Conservation (phyloP, 345 rosid genomes). For the Rhodamnia rubescens region DNA sequence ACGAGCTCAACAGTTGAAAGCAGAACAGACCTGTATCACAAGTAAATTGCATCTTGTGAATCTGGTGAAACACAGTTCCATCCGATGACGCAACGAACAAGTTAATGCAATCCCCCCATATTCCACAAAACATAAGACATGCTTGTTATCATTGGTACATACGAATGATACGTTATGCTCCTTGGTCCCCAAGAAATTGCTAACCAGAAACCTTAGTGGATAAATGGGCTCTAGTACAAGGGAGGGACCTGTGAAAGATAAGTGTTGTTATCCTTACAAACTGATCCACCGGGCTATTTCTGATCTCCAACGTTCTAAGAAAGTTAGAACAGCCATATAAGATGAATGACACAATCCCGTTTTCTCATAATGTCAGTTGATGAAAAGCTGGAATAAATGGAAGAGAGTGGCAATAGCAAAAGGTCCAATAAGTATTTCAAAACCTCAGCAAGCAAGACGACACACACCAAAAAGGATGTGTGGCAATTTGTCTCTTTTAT, state of each 20-base stretch:
- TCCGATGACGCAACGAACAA: not conserved
- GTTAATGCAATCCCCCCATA: not conserved
- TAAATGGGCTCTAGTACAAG: fast-evolving
- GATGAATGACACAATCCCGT: not conserved
- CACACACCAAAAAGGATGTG: not conserved
- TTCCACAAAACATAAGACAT: fast-evolving
- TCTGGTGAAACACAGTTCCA: not conserved
- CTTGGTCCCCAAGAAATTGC: not conserved
- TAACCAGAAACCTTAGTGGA: fast-evolving
- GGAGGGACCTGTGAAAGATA: fast-evolving
- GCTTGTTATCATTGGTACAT: fast-evolving
- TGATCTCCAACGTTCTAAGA: fast-evolving
- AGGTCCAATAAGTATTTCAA: not conserved
- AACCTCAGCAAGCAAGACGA: not conserved
- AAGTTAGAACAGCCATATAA: not conserved
- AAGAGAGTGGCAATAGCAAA: not conserved
- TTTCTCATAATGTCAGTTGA: not conserved
- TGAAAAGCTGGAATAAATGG: not conserved
- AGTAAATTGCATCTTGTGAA: fast-evolving
- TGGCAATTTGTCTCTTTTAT: not conserved
- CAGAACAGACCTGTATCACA: fast-evolving
- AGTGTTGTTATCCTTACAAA: fast-evolving
- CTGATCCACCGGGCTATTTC: not conserved
- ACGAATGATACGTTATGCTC: fast-evolving
- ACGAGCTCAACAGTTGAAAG: fast-evolving